These are phyloP conservation scores for Periconia sp. DNA, from an alignment of 2,329 filamentous ascomycete genomes.

Conservation along the genomic window DNA sequence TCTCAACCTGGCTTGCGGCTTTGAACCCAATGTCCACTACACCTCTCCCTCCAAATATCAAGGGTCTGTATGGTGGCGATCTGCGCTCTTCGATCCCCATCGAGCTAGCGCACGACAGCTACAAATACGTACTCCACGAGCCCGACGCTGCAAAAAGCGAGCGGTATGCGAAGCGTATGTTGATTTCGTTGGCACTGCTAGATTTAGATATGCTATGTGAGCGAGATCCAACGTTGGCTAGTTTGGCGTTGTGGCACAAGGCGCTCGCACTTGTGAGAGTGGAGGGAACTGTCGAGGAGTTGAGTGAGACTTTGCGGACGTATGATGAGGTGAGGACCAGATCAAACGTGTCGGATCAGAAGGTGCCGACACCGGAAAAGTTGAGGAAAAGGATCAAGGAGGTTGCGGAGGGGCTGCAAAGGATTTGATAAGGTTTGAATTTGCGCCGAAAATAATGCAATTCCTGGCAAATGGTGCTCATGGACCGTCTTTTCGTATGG, in stretches of 20 bases:
- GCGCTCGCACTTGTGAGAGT: constrained; percentile 6
- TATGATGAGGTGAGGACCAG: constrained; percentile 4
- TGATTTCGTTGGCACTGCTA: constrained; percentile 3
- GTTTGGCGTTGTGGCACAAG: constrained; percentile 6
- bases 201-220: neutral
- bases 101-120: constrained; percentile 5
- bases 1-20: constrained; percentile 2
- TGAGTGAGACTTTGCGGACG: neutral
- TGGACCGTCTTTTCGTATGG: too few species aligned
- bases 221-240: constrained; percentile 3
- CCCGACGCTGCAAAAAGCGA: neutral
- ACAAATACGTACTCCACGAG: constrained; percentile 8
- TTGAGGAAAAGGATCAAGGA: neutral
- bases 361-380: constrained; percentile 2
- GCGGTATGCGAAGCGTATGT: constrained; percentile 5
- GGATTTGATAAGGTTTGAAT: too few species aligned
- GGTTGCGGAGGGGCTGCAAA: neutral
- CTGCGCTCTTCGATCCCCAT: constrained; percentile 5
- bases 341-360: constrained; percentile 1
- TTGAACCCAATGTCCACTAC: neutral
- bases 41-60: constrained; percentile 1
- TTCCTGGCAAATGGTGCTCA: too few species aligned
- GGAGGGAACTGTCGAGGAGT: neutral
- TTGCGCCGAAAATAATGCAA: too few species aligned
- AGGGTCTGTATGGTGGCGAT: constrained; percentile 7